Evolutionary conservation across 164 flowering plant genomes (phyloP), one percentile per base, ranked within the genome.

Genomic region (grape (Vitis vinifera)): DNA sequence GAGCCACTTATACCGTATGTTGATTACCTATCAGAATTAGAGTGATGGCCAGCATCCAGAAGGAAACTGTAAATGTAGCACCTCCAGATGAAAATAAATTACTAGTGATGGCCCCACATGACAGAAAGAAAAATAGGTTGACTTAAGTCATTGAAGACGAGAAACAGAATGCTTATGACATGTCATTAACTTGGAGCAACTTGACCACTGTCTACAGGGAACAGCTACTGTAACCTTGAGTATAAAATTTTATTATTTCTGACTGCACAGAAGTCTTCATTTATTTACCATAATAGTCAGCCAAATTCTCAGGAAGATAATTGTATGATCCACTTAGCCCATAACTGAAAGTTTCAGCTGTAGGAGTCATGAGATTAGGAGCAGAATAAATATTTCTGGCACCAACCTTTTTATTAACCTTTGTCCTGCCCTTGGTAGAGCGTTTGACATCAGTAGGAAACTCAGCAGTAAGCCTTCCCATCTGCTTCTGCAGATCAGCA

Each of bases 391-490:
- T 67, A 68, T 69, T 75, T 58, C 68, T 79, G 30, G 23, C 51
- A 58, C 69, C 70, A 64, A 70, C 84, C 73, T 87, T 90, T 23
- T 59, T 52, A 73, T 74, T 76, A 53, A 63, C 50, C 60, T 84
- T 89, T 63, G 81, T 66, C 57, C 88, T 80, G 10, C 89, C 89
- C 76, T 88, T 90, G 2, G 76, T 79, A 60, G 78, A 61, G 51
- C 88, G 87, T 75, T 88, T 92, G 81, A 77, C 83, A 49, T 90
- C 97, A 10, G 81, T 47, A 11, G 90, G 92, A 78, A 86, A 81
- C 78, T 89, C 97, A 51, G 99, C 95, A 62, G 86, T 82, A 30
- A 93, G 91, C 77, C 92, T 89, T 55, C 90, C 92, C 98, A 96
- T 87, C 82, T 91, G 95, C 83, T 91, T 91, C 81, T 92, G 97